Conservation (phyloP, 139 green algal species). For the Medakamo hakoo region DNA sequence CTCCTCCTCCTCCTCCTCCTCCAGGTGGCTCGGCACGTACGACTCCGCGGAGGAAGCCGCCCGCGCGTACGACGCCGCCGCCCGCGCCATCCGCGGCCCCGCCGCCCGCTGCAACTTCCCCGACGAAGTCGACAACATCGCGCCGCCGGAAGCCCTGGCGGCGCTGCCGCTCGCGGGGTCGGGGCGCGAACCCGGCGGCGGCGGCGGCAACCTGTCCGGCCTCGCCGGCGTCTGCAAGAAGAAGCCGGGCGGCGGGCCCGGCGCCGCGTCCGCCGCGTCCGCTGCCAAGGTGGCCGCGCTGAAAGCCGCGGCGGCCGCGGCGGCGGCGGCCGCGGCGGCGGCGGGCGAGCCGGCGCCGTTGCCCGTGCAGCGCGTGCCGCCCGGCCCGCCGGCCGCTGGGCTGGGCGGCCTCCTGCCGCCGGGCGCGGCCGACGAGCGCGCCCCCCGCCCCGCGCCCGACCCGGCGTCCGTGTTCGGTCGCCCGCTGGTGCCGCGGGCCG, state of each 20-base stretch:
- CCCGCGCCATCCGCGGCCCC: constrained; percentile 65
- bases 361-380: background rate
- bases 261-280: background rate
- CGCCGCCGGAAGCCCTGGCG: background rate
- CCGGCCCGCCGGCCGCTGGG: no score
- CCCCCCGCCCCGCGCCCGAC: no score
- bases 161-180: background rate
- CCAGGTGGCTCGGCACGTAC: constrained; percentile 90
- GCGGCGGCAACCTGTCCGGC: background rate
- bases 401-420: no score
- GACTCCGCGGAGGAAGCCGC: constrained; percentile 89
- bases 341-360: no score
- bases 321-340: background rate
- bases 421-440: no score
- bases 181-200: background rate
- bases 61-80: constrained; percentile 82
- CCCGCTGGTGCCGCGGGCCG: no score
- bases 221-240: no score
- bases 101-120: constrained; percentile 82
- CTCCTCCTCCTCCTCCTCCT: no score
- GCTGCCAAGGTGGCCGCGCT: background rate
- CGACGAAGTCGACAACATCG: constrained; percentile 7
- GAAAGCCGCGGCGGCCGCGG: constrained; percentile 9
- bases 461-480: no score
- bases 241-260: background rate